Evolutionary conservation across 805 yeast species (phyloP), one percentile per base, ranked within the genome.

Genomic region (Wilhelminamyces savonicus): DNA sequence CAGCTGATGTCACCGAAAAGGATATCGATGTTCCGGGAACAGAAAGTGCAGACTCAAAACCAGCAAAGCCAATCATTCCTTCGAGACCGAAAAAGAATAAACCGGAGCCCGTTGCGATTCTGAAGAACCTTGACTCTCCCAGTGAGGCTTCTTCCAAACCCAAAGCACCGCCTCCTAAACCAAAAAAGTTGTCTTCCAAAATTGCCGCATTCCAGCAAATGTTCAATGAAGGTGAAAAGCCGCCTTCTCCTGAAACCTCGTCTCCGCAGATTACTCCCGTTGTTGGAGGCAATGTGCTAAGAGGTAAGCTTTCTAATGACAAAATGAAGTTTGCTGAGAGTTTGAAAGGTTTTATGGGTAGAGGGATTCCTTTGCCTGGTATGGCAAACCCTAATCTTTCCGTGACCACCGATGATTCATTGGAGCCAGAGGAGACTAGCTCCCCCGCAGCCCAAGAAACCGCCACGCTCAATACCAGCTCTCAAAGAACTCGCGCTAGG

Each of bases 151-250:
- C n/a, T n/a, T n/a, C n/a, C n/a, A n/a, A n/a, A n/a, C n/a, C n/a
- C n/a, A 53, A 50, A 26, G 52, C 52, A 2, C 64, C 85, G 10
- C 86, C 86, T 5, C 79, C 76, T 18, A 77, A 77, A 15, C 90
- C 90, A 3, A 81, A 81, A 44, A 82, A 82, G 43, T 76, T 85
- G 12, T 81, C 90, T 0, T 77, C 86, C 1, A 80, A 69, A 38
- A 82, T 82, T 36, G 87, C 88, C 1, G 87, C 87, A 0, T 82
- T 82, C 51, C 94, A 82, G 47, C 82, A 80, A 45, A 75, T 80
- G 81, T 62, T 82, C 31, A 72, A 71, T 28, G 58, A 53, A 31
- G 43, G 24, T 4, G 24, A 13, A 6, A 31, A 29, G 8, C 30
- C 38, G 6, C 7, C 24, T 2, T 27, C 34, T 4, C 15, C 25